Evolutionary conservation across 148 eudicot species (phyloP).

Genomic region (Suaeda aralocaspica): DNA sequence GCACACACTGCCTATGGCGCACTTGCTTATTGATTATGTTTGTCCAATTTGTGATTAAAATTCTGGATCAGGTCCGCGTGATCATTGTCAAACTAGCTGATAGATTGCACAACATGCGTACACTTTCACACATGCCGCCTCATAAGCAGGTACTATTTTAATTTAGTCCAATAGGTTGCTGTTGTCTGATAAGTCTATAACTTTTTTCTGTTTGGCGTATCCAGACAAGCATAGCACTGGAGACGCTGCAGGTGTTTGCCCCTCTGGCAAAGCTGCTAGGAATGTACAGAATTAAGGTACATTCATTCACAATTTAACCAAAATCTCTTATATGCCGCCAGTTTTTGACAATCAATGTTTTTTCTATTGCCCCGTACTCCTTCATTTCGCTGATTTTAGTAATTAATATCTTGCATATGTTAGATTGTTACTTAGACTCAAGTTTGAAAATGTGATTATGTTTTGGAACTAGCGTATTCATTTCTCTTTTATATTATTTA

Average conservation of each 20-base stretch:
- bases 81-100: conserved; percentile 97
- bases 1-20: neutral
- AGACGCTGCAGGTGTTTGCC: conserved; percentile 97
- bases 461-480: no score
- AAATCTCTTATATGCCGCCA: neutral
- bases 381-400: no score
- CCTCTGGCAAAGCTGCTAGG: conserved; percentile 94
- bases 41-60: conserved; percentile 1
- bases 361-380: no score
- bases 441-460: no score
- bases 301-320: neutral
- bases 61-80: conserved; percentile 79
- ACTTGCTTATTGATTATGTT: conserved; percentile 1
- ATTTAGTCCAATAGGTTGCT: conserved; percentile 3
- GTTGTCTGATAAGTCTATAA: neutral
- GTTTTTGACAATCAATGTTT: neutral
- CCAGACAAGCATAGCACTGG: conserved; percentile 90
- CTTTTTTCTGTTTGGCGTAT: conserved; percentile 20
- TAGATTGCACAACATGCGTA: conserved; percentile 98
- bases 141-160: conserved; percentile 74
- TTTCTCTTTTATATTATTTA: no score
- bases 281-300: conserved; percentile 96
- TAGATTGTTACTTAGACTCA: no score
- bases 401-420: no score
- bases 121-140: conserved; percentile 94